Evolutionary conservation across 331 rosid genomes (phyloP).

Genomic region (Malus hybrid): DNA sequence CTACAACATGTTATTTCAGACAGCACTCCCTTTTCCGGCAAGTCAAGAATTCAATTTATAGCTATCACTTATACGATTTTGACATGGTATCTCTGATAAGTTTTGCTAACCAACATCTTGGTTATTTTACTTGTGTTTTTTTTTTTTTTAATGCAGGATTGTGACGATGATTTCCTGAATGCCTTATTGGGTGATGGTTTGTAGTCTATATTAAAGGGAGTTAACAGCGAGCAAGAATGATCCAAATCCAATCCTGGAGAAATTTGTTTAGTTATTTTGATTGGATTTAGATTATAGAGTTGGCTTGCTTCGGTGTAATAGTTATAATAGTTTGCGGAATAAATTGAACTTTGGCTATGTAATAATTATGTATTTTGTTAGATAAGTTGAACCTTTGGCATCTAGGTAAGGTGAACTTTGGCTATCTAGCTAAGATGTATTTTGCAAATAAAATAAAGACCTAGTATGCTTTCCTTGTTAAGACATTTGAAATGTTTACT

Average conservation of each 20-base stretch:
- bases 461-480: not conserved
- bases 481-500: not conserved
- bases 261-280: not conserved
- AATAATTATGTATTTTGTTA: not conserved
- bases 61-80: not conserved
- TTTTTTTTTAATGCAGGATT: not conserved
- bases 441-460: not conserved
- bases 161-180: constrained; percentile 16
- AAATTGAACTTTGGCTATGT: not conserved
- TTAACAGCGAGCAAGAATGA: not conserved
- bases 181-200: not conserved
- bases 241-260: not conserved
- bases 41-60: not conserved
- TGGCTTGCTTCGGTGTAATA: not conserved
- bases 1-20: not conserved
- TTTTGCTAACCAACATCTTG: not conserved
- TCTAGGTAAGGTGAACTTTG: not conserved
- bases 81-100: not conserved
- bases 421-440: not conserved
- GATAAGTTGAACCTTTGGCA: not conserved
- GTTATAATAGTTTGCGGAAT: not conserved
- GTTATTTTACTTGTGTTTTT: not conserved
- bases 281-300: not conserved
- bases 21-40: not conserved
- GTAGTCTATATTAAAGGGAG: not conserved